Percentiles rank a stretch among this genome's conserved stretches.
Evolutionary conservation across 805 yeast species (phyloP).

Genomic region (Phaffomyces opuntiae): DNA sequence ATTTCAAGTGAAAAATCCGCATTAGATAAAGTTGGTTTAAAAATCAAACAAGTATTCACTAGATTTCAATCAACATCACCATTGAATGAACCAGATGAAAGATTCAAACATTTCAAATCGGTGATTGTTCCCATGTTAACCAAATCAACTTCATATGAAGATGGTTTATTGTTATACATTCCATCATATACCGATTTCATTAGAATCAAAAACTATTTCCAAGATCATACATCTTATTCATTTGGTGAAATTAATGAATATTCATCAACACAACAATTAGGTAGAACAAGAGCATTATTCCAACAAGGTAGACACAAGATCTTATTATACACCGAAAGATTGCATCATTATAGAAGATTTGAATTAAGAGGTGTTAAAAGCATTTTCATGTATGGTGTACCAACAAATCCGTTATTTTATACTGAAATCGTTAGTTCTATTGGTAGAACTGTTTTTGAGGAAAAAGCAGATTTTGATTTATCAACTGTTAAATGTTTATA

Average conservation of each 20-base stretch:
- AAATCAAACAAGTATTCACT: conserved; percentile 61
- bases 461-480: conserved; percentile 47
- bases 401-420: conserved; percentile 80
- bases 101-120: conserved; percentile 76
- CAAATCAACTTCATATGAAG: conserved; percentile 51
- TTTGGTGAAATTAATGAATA: conserved; percentile 82
- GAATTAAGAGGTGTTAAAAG: conserved; percentile 81
- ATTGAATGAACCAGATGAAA: conserved; percentile 65
- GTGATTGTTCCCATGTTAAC: conserved; percentile 66
- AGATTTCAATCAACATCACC: conserved; percentile 57
- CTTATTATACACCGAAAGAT: conserved; percentile 85
- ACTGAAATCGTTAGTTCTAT: conserved; percentile 66
- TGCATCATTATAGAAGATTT: conserved; percentile 85
- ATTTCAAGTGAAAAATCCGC: conserved; percentile 42
- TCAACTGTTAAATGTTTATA: conserved; percentile 55
- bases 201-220: conserved; percentile 59
- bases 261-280: conserved; percentile 60
- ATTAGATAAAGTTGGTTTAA: conserved; percentile 58
- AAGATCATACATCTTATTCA: conserved; percentile 50
- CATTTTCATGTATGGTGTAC: conserved; percentile 75
- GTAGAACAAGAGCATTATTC: conserved; percentile 66
- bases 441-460: conserved; percentile 47
- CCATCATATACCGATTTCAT: conserved; percentile 86
- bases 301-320: conserved; percentile 55
- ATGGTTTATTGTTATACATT: conserved; percentile 73